Percentiles rank a stretch among this genome's conserved stretches.
phyloP scores from a whole-genome alignment of 129 eudicot species.

The Glebionis coronaria region DNA sequence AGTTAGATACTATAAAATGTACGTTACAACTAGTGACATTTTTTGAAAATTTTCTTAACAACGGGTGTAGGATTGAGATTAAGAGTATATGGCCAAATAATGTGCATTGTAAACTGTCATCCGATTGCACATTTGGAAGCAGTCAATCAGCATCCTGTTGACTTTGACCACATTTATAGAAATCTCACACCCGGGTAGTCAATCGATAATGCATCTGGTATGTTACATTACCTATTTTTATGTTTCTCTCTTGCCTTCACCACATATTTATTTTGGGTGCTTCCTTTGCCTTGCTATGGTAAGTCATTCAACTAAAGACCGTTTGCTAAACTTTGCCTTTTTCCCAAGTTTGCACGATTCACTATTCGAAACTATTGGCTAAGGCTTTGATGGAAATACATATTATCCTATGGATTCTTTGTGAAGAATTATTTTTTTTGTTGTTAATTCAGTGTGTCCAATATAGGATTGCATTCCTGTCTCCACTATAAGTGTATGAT shows the following conservation, averaged over 20 bases:
- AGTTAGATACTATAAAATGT: no score
- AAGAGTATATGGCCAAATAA: constrained; percentile 84
- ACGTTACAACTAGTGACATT: neutral
- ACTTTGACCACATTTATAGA: constrained; percentile 84
- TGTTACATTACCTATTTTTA: constrained; percentile 62
- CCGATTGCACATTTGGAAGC: constrained; percentile 98
- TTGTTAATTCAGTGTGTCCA: no score
- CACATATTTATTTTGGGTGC: constrained; percentile 71
- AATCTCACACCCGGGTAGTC: constrained; percentile 61
- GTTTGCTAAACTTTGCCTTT: no score
- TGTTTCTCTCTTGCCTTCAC: constrained; percentile 70
- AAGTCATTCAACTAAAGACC: no score
- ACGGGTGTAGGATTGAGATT: constrained; percentile 98
- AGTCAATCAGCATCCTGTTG: constrained; percentile 76
- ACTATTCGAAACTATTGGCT: no score
- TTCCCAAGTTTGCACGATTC: no score
- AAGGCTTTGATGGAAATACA: no score
- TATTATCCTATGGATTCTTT: no score
- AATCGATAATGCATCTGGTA: constrained; percentile 81
- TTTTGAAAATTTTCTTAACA: constrained; percentile 26
- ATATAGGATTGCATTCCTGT: no score
- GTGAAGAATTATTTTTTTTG: no score
- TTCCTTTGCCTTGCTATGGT: constrained; percentile 65
- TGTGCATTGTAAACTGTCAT: constrained; percentile 88
- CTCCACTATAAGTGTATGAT: no score